Base-by-base conservation (phyloP, 2,329 filamentous ascomycete genomes). In the Emydomyces testavorans region DNA sequence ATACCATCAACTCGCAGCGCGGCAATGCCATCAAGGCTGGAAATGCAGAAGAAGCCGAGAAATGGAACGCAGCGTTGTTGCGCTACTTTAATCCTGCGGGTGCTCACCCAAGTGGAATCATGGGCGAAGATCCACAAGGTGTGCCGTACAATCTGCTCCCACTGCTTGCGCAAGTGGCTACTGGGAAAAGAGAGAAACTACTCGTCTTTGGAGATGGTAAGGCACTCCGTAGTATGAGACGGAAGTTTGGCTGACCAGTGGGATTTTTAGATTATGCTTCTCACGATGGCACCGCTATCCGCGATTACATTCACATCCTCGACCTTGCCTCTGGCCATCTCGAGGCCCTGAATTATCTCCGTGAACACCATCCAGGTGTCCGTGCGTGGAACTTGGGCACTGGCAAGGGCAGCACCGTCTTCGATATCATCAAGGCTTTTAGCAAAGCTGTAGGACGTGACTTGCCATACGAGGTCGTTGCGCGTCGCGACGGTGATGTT, bases 21-120 rank as follows among this genome's bases (percentile, higher is more conserved):
- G 83, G 78, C 67, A 89, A 87, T 59, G 75, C 81, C 49, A 77
- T 80, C 70, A 94, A 93, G 74, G 80, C 76, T 13, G 85, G 84
- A 54, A 82, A 90, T 68, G 69, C 75, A 24, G 79, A 72, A 69
- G 75, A 79, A 29, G 80, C 72, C 48, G 79, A 87, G 61, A 80
- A 87, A 61, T 96, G 86, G 86, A 96, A 96, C 67, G 92, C 79
- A 49, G 92, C 90, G 35, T 74, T 96, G 56, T 76, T 98, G 59
- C 80, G 92, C 59, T 98, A 98, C 74, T 98, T 98, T 75, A 98
- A 98, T 76, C 92, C 92, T 24, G 87, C 85, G 50, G 92, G 92
- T 60, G 83, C 88, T 49, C 92, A 98, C 69, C 92, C 93, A 40
- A 90, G 80, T 60, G 93, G 92, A 49, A 80, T 98, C 67, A 94